Conservation (phyloP, 2,329 filamentous ascomycete genomes). For the Botryotinia narcissicola region DNA sequence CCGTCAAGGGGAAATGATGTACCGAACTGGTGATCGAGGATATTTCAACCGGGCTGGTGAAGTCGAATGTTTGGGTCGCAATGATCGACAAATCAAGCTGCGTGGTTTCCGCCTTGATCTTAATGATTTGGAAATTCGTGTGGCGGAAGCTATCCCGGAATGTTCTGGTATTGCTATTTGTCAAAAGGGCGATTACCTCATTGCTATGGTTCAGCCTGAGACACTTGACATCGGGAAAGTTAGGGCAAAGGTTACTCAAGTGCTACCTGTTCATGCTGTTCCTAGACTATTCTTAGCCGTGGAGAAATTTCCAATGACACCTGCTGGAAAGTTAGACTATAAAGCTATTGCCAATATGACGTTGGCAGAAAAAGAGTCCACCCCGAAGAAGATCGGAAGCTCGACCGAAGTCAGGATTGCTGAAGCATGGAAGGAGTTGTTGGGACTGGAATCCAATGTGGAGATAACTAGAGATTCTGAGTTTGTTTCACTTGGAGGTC, state of each 20-base stretch:
- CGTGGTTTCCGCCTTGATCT: constrained; percentile 43
- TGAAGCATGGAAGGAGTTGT: constrained; percentile 22
- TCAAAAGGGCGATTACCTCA: constrained; percentile 32
- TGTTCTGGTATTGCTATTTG: constrained; percentile 33
- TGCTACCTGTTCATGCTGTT: constrained; percentile 34
- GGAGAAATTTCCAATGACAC: constrained; percentile 37
- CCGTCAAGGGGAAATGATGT: constrained; percentile 38
- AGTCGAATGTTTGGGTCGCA: constrained; percentile 43
- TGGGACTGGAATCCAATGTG: constrained; percentile 20
- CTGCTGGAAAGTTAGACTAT: constrained; percentile 40
- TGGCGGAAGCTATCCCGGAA: constrained; percentile 24
- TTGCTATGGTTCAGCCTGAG: constrained; percentile 36
- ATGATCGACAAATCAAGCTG: constrained; percentile 44
- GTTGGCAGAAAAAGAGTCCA: background rate
- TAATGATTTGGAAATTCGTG: constrained; percentile 40
- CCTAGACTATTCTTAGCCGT: constrained; percentile 34
- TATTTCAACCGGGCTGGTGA: constrained; percentile 41
- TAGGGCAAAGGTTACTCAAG: constrained; percentile 20
- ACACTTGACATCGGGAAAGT: constrained; percentile 9
- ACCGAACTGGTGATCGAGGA: constrained; percentile 45
- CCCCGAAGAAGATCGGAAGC: background rate
- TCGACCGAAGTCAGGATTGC: constrained; percentile 18
- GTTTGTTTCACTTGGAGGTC: constrained; percentile 36
- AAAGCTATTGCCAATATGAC: constrained; percentile 28
- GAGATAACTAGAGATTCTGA: constrained; percentile 26